Percentiles rank a stretch among this genome's conserved stretches.
Conservation (phyloP, 805 yeast species). For the Hanseniaspora jakobsenii region DNA sequence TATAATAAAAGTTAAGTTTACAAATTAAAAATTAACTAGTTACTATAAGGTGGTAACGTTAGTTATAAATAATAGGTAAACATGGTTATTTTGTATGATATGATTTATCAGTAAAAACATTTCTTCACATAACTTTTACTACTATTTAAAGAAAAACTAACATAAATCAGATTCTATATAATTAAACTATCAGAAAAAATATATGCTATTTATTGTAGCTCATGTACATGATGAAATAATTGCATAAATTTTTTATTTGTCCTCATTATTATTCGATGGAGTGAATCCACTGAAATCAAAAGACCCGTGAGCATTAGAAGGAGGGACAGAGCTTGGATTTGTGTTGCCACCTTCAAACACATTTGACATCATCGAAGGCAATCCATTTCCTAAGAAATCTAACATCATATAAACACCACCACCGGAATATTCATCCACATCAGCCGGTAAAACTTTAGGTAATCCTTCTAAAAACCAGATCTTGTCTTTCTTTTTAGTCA, state of each 20-base stretch:
- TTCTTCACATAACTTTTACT: too few species aligned
- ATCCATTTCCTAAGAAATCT: conserved; percentile 66
- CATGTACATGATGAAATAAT: background rate
- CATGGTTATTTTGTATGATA: too few species aligned
- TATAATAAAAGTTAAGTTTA: too few species aligned
- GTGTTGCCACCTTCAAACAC: conserved; percentile 21
- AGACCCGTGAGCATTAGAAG: too few species aligned
- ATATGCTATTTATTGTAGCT: background rate
- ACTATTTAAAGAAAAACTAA: too few species aligned
- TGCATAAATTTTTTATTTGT: background rate
- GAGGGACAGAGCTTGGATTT: too few species aligned
- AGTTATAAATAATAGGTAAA: too few species aligned
- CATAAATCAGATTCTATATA: too few species aligned
- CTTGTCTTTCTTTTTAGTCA: conserved; percentile 73
- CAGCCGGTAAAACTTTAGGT: conserved; percentile 75
- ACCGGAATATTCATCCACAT: conserved; percentile 81
- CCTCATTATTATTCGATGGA: background rate
- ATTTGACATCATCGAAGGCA: conserved; percentile 38
- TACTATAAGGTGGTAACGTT: too few species aligned
- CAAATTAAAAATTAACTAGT: too few species aligned
- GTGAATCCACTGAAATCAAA: conserved; percentile 6
- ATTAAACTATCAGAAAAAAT: too few species aligned
- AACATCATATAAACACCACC: conserved; percentile 90
- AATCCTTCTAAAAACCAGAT: conserved; percentile 95
- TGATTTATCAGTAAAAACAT: too few species aligned